A percentile compares a stretch with the other conserved stretches of the same genome.
These are phyloP conservation scores for Pelargonium cotyledonis DNA, from an alignment of 441 rosid genomes.

Conservation along the genomic window DNA sequence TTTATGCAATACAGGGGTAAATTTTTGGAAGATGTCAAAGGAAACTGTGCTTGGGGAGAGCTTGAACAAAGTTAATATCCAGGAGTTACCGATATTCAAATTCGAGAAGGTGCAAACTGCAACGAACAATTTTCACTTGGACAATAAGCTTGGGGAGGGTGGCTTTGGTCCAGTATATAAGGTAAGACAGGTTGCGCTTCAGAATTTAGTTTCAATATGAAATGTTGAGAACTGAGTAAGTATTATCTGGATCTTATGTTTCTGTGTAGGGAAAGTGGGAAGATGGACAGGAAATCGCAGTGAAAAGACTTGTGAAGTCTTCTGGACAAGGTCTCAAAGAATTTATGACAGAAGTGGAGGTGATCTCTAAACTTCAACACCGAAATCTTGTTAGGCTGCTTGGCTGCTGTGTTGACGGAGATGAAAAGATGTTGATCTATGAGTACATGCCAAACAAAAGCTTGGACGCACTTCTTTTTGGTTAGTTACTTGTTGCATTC, in stretches of 20 bases:
- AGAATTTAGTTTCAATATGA: not conserved
- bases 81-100: conserved; percentile 51
- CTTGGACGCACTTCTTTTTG: conserved; percentile 65
- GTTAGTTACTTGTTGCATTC: conserved; percentile 27
- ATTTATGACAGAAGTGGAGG: conserved; percentile 62
- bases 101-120: conserved; percentile 49
- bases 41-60: not conserved
- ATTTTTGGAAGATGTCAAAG: not conserved
- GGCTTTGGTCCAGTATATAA: conserved; percentile 86
- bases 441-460: conserved; percentile 46
- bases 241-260: not conserved
- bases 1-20: not conserved
- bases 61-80: conserved; percentile 25
- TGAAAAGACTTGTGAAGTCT: conserved; percentile 63
- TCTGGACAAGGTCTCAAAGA: conserved; percentile 75
- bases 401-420: conserved; percentile 74
- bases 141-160: conserved; percentile 72
- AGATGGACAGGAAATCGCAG: conserved; percentile 76
- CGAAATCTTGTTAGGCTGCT: conserved; percentile 68
- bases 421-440: conserved; percentile 56
- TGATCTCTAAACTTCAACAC: conserved; percentile 78
- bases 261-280: conserved; percentile 58
- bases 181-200: conserved; percentile 30
- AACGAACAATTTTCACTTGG: conserved; percentile 42
- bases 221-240: not conserved